Percentiles rank a stretch among this genome's conserved stretches.
Conservation (phyloP, 257 asterid genomes). For the Solanum infundibuliforme region DNA sequence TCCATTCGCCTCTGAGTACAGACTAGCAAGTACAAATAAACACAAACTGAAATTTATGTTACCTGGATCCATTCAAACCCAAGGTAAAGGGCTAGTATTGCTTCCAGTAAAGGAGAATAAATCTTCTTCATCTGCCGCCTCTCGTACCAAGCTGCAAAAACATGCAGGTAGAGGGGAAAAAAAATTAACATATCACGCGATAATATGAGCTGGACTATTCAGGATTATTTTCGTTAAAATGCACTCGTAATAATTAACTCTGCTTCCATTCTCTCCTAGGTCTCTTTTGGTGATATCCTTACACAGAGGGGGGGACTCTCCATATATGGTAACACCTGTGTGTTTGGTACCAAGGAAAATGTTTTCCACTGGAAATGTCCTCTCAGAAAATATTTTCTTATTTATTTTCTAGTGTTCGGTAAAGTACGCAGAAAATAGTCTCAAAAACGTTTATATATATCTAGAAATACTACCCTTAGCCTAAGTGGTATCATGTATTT, state of each 20-base stretch:
- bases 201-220: neutral
- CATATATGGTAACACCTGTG: neutral
- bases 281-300: neutral
- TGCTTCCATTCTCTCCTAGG: neutral
- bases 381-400: neutral
- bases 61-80: constrained; percentile 99
- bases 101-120: constrained; percentile 81
- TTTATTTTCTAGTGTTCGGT: neutral
- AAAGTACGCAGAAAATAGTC: neutral
- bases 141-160: constrained; percentile 79
- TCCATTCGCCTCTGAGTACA: neutral
- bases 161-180: neutral
- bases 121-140: constrained; percentile 92
- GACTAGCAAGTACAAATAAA: neutral
- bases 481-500: neutral
- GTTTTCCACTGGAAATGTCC: neutral
- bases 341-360: neutral
- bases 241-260: neutral
- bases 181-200: neutral
- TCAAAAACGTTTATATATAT: neutral
- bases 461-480: neutral
- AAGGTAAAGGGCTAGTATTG: constrained; percentile 76
- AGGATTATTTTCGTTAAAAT: neutral
- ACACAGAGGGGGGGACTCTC: neutral
- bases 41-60: neutral